Percentiles rank a stretch among this genome's conserved stretches.
Evolutionary conservation across 2,329 filamentous ascomycete species (phyloP).

Genomic region (Cytospora mali): DNA sequence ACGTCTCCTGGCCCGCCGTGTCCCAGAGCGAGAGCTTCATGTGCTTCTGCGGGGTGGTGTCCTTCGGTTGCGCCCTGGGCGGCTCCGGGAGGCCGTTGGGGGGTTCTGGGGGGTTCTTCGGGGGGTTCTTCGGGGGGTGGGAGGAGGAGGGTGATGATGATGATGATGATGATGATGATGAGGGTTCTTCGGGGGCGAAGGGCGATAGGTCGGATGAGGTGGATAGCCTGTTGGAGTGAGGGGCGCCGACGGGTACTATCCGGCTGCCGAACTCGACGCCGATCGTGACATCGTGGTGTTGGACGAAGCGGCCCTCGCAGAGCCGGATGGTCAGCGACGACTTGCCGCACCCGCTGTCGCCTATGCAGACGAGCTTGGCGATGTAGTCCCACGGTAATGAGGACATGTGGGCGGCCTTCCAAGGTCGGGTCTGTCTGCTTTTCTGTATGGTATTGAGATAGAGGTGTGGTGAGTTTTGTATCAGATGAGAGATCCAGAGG

Average conservation of each 20-base stretch:
- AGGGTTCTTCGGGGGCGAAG: too few relatives aligned
- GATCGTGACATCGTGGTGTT: slow-evolving; percentile 95
- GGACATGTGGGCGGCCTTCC: slow-evolving; percentile 51
- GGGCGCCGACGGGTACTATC: slow-evolving; percentile 87
- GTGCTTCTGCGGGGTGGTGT: slow-evolving; percentile 60
- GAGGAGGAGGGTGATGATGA: slow-evolving; percentile 34
- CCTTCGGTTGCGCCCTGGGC: slow-evolving; percentile 38
- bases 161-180: slow-evolving; percentile 43
- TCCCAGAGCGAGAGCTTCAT: slow-evolving; percentile 97
- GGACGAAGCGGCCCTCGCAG: slow-evolving; percentile 93
- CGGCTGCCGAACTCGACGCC: slow-evolving; percentile 94
- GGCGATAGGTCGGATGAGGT: neutral
- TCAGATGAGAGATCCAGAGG: too few relatives aligned
- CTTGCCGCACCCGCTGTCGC: slow-evolving; percentile 95
- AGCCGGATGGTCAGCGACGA: slow-evolving; percentile 91
- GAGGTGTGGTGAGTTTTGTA: slow-evolving; percentile 9
- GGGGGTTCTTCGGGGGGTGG: slow-evolving; percentile 18
- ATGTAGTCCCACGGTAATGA: slow-evolving; percentile 93
- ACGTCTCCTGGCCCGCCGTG: slow-evolving; percentile 94
- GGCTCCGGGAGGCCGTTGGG: slow-evolving; percentile 56
- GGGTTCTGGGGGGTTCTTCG: slow-evolving; percentile 20
- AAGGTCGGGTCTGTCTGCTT: neutral
- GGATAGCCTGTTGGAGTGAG: slow-evolving; percentile 57
- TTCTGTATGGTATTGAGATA: slow-evolving; percentile 10
- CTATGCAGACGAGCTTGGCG: slow-evolving; percentile 96